phyloP scores from a whole-genome alignment of 345 rosid species.

The Eucalyptus melliodora region DNA sequence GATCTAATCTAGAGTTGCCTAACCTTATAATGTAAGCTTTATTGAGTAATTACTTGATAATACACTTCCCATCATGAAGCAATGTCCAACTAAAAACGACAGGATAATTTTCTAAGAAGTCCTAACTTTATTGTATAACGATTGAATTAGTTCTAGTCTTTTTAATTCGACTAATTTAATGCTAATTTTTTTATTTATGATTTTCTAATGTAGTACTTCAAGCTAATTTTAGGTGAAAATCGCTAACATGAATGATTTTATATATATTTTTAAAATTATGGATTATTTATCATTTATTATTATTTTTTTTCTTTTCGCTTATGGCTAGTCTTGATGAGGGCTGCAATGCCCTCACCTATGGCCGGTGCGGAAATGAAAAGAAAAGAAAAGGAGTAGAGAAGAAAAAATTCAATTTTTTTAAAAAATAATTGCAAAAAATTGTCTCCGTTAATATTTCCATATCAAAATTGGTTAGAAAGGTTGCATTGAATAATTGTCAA shows the following conservation, averaged over 20 bases:
- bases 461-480: not conserved
- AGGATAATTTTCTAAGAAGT: not conserved
- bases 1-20: not conserved
- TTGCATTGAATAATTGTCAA: not conserved
- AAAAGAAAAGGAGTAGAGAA: not conserved
- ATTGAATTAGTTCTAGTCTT: not conserved
- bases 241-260: accelerated
- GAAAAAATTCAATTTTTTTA: not conserved
- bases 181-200: accelerated
- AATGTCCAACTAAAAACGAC: not conserved
- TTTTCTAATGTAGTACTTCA: not conserved
- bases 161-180: not conserved
- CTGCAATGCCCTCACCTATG: not conserved
- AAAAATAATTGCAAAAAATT: not conserved
- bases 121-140: accelerated
- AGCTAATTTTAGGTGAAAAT: not conserved
- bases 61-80: not conserved
- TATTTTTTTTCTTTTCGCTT: not conserved
- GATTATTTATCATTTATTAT: not conserved
- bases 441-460: accelerated
- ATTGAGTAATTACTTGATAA: not conserved
- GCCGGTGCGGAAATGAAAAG: not conserved
- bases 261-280: not conserved
- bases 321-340: not conserved
- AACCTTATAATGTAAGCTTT: not conserved